Evolutionary conservation across 495 filamentous ascomycete genomes (phyloP), one percentile per base, ranked within the genome.

Genomic region (Zalerion maritima): DNA sequence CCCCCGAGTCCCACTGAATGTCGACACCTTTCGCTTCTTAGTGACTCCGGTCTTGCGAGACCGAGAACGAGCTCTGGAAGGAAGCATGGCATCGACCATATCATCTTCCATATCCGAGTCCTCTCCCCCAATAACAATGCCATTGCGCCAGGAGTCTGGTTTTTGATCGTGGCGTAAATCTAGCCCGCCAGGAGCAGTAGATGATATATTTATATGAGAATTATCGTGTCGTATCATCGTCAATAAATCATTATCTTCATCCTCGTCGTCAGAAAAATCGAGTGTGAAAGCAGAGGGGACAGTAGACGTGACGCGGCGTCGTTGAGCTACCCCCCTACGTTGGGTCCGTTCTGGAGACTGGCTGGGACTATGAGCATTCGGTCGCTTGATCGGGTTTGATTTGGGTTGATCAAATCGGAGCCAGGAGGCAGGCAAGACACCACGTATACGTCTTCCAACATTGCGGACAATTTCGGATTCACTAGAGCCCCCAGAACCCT

Each of bases 371-470:
- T 34, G 54, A 47, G 42, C 35, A 9, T 28, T 22, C 22, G 21
- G 33, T 10, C 16, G 35, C 30, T 29, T 50, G 41, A 27, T 50
- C 27, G 31, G 24, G 27, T 34, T 41, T n/a, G 45, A 29, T 15
- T 47, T 38, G 34, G 52, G 49, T 29, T 60, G 55, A 40, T 93
- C 75, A 21, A 96, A 58, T 38, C 79, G 71, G 24, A 91, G 62
- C 77, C 79, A 93, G 3, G 87, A 94, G 4, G 87, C 87, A 20
- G 87, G 86, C 24, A 96, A 64, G 10, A 94, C 84, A 20, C 86
- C 86, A 31, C 73, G 74, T 24, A 87, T 87, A 34, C 55, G 71
- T 19, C 51, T 57, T 9, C 46, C 48, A 26, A 62, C 54, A 21
- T 38, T 42, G 9, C 55, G 62, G 14, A 63, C 42, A 12, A 53